Conservation (phyloP, 192 early-diverging fungal genomes). For the Dimargaris cristalligena region DNA sequence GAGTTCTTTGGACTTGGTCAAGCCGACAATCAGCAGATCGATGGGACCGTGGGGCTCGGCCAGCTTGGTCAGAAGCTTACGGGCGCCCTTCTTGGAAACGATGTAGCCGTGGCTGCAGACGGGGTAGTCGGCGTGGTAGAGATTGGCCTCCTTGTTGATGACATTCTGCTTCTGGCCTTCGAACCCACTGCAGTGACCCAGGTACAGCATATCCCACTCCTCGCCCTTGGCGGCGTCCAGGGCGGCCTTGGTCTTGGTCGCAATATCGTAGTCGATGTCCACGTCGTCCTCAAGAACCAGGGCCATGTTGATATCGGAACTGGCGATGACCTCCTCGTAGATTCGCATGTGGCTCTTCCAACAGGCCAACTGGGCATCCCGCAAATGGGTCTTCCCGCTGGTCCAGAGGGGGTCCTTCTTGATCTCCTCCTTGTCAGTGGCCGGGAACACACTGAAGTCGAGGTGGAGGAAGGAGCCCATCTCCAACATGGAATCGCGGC, state of each 20-base stretch:
- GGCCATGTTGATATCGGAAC: conserved; percentile 1
- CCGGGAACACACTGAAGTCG: conserved; percentile 10
- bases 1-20: background rate
- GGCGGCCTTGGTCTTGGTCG: background rate
- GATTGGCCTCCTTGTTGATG: conserved; percentile 3
- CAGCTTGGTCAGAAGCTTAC: conserved; percentile 17
- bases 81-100: conserved; percentile 19
- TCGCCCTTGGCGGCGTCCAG: conserved; percentile 8
- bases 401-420: background rate
- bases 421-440: conserved; percentile 8
- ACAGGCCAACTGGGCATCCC: conserved; percentile 12
- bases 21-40: background rate
- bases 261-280: conserved; percentile 10
- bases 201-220: conserved; percentile 29
- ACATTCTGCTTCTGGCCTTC: conserved; percentile 14
- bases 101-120: conserved; percentile 28
- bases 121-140: conserved; percentile 22
- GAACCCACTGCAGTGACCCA: conserved; percentile 26
- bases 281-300: conserved; percentile 15
- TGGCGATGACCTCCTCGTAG: background rate
- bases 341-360: conserved; percentile 14
- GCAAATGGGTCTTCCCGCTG: background rate
- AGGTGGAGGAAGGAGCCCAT: conserved; percentile 11
- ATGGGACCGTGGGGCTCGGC: conserved; percentile 12
- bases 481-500: conserved; percentile 6